A percentile compares a stretch with the other conserved stretches of the same genome.
Conservation (phyloP, 1,284 basidiomycete species). For the Acaromyces ingoldii region DNA sequence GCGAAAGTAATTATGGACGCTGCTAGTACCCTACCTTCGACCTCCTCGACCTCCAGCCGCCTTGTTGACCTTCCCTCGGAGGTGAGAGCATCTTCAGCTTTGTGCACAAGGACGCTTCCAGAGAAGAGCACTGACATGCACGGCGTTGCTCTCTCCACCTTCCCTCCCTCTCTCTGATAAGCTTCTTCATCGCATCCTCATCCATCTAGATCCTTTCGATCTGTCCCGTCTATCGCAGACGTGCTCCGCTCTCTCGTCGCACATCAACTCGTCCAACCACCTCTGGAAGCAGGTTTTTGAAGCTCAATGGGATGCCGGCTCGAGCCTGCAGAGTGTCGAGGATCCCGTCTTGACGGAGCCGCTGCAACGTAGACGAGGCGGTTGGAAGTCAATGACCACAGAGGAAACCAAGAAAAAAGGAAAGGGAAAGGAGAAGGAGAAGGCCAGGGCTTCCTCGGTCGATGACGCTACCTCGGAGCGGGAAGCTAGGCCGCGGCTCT, state of each 20-base stretch:
- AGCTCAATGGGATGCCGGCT: neutral
- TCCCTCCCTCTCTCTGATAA: too few species aligned
- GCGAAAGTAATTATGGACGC: too few species aligned
- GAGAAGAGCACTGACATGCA: too few species aligned
- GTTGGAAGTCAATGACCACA: neutral
- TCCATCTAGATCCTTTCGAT: neutral
- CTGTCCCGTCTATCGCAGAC: neutral
- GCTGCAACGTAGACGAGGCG: too few species aligned
- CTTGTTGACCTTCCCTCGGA: too few species aligned
- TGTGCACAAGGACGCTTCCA: too few species aligned
- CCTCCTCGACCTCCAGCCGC: too few species aligned
- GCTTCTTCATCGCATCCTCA: slow-evolving; percentile 1
- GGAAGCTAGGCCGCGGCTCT: neutral
- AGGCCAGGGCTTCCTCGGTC: neutral
- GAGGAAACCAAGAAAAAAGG: neutral
- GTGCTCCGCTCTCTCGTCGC: neutral
- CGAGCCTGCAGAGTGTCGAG: too few species aligned
- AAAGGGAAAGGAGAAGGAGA: neutral
- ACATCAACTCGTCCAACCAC: neutral
- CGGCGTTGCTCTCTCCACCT: too few species aligned
- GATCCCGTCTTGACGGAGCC: slow-evolving; percentile 1
- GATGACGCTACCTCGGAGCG: too few species aligned
- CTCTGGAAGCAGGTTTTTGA: neutral
- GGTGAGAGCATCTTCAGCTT: too few species aligned
- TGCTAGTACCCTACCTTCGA: too few species aligned